A percentile compares a stretch with the other conserved stretches of the same genome.
These are phyloP conservation scores for Melanomma pulvis-pyrius DNA, from an alignment of 495 filamentous ascomycete species.

Conservation along the genomic window DNA sequence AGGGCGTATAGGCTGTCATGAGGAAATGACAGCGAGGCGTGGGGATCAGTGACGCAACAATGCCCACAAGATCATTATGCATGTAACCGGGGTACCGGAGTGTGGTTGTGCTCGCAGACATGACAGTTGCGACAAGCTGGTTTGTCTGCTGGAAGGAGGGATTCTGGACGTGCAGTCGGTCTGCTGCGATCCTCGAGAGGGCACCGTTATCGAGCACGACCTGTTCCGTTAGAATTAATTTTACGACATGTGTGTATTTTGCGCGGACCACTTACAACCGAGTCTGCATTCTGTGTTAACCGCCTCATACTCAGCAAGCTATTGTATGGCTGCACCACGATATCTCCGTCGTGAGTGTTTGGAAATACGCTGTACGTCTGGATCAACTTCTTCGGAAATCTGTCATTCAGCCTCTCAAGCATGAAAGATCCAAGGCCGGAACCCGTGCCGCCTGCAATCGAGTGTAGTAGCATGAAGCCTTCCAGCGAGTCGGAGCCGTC, in stretches of 20 bases:
- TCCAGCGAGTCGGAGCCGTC: slow-evolving; percentile 97
- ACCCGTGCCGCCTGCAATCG: slow-evolving; percentile 95
- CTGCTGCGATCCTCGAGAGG: slow-evolving; percentile 88
- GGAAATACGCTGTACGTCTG: slow-evolving; percentile 99
- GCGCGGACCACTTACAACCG: slow-evolving; percentile 65
- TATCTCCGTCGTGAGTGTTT: slow-evolving; percentile 82
- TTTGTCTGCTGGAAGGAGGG: slow-evolving; percentile 97
- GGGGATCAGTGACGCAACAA: slow-evolving; percentile 92
- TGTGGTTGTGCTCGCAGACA: slow-evolving; percentile 96
- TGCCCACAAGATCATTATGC: slow-evolving; percentile 98
- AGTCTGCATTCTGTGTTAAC: slow-evolving; percentile 93
- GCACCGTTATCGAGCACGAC: slow-evolving; percentile 98
- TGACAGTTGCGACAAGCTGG: slow-evolving; percentile 95
- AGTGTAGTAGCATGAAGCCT: slow-evolving; percentile 98
- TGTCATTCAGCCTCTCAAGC: slow-evolving; percentile 93
- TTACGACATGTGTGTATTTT: background rate
- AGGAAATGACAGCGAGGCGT: slow-evolving; percentile 97
- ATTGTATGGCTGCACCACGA: slow-evolving; percentile 98
- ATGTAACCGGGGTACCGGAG: slow-evolving; percentile 97
- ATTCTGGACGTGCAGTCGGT: slow-evolving; percentile 88
- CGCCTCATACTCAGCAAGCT: slow-evolving; percentile 88
- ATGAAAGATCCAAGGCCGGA: slow-evolving; percentile 93
- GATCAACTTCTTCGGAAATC: slow-evolving; percentile 98
- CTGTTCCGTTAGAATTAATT: slow-evolving; percentile 34
- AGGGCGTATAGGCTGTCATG: slow-evolving; percentile 96